These are phyloP conservation scores for Plasmodium gonderi DNA, from an alignment of 169 alveolate species.

Conservation along the genomic window DNA sequence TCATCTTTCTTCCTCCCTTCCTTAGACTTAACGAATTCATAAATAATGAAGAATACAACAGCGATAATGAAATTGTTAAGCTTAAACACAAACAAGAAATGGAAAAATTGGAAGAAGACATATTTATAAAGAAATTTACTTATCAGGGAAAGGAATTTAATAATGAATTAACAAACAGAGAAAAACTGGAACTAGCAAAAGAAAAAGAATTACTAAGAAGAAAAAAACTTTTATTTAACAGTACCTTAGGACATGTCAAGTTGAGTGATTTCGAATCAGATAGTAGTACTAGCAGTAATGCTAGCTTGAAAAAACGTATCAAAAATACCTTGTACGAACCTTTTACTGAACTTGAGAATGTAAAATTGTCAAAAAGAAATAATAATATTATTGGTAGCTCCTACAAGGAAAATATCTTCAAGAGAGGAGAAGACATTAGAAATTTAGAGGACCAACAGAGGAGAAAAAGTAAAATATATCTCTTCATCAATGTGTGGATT, in stretches of 20 bases:
- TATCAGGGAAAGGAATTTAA: conserved; percentile 67
- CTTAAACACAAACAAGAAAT: conserved; percentile 67
- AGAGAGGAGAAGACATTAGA: conserved; percentile 19
- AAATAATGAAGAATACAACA: conserved; percentile 67
- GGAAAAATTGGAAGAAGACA: conserved; percentile 74
- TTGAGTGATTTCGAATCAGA: conserved; percentile 73
- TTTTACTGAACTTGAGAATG: conserved; percentile 24
- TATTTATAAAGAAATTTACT: conserved; percentile 65
- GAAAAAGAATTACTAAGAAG: conserved; percentile 50
- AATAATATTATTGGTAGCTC: conserved; percentile 3
- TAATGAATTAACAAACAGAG: conserved; percentile 62
- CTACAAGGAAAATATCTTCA: conserved; percentile 22
- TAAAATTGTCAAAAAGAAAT: conserved; percentile 5
- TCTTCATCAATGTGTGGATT: background rate
- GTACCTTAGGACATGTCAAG: conserved; percentile 44
- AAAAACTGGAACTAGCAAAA: conserved; percentile 51
- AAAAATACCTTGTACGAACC: conserved; percentile 54
- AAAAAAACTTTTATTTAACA: conserved; percentile 38
- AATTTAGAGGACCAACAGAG: conserved; percentile 26
- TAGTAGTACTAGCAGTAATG: conserved; percentile 43
- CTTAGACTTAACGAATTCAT: conserved; percentile 49
- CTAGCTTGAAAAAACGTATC: background rate
- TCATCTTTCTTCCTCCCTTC: background rate
- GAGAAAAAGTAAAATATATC: conserved; percentile 15
- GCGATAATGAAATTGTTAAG: conserved; percentile 50